Base-by-base conservation (phyloP, 768 basidiomycete species). In the Filobasidium floriforme region DNA sequence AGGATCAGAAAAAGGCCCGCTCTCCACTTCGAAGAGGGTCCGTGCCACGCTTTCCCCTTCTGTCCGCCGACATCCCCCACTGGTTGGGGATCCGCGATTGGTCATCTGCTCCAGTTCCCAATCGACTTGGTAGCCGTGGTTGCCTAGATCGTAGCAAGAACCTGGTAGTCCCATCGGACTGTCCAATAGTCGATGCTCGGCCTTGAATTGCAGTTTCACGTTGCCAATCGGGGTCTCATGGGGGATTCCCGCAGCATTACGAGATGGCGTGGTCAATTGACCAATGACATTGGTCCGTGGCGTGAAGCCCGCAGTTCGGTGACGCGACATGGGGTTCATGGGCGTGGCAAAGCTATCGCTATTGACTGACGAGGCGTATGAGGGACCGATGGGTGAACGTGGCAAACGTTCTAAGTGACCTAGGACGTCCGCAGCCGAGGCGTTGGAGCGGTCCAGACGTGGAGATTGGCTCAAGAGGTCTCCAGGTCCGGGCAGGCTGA, bases 161-260 rank as follows among this genome's bases (percentile, higher is more conserved):
- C 67, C 67, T 7, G 37, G 37, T 26, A 68, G 32, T 15, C 63
- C 63, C 59, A 64, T 64, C 1, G 67, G 67, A 37, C 52, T 61
- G 19, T 68, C 67, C 41, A 61, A 28, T 9, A 64, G 55, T n/a
- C 67, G 46, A 41, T 68, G 63, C 44, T 68, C 67, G 6, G 63
- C 67, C 32, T 65, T 64, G 52, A 61, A 68, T 22, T 61, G 60
- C 14, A 61, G 29, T 60, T 68, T 68, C 59, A 55, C 64, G 7
- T 54, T 19, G 6, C 59, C 67, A 11, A 59, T 59, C 11, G 67
- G 67, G 18, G 67, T 68, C 28, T 64, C 63, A 41, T 65, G 59
- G 29, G 44, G 60, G 19, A 66, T 61, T 10, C 64, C 44, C 40
- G 28, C 6, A 57, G 29, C 37, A 24, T 57, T 57, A 6, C 54